Percentiles rank a stretch among this genome's conserved stretches.
Evolutionary conservation across 352 stramenopile species (phyloP).

Genomic region (Peronospora farinosa): DNA sequence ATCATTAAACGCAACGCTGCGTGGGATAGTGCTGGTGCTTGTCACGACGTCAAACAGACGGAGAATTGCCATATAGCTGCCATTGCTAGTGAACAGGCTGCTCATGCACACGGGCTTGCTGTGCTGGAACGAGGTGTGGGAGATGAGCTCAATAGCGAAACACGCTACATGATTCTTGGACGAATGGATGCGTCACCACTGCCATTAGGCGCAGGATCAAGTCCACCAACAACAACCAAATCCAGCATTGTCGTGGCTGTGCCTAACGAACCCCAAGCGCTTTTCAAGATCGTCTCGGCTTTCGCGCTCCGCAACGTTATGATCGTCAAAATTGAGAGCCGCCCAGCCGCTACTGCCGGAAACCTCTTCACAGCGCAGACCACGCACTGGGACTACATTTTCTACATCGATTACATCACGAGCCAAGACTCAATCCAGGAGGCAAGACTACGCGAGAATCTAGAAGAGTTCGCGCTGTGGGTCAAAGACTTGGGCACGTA

Average conservation of each 20-base stretch:
- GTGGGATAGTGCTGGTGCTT: conserved; percentile 61
- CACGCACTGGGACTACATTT: conserved; percentile 78
- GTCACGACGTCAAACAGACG: conserved; percentile 56
- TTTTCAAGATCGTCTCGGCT: conserved; percentile 75
- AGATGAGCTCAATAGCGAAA: conserved; percentile 67
- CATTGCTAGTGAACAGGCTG: conserved; percentile 62
- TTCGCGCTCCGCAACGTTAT: conserved; percentile 71
- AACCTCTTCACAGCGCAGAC: conserved; percentile 59
- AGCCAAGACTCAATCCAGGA: conserved; percentile 43
- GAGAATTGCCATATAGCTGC: conserved; percentile 42
- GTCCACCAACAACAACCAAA: conserved; percentile 33
- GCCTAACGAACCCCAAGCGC: conserved; percentile 57
- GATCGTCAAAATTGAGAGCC: conserved; percentile 80
- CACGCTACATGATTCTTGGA: conserved; percentile 68
- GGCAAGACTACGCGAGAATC: conserved; percentile 42
- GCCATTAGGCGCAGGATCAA: conserved; percentile 23
- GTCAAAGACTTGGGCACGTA: conserved; percentile 73
- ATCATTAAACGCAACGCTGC: conserved; percentile 59
- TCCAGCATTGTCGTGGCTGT: conserved; percentile 64
- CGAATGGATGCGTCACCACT: conserved; percentile 38
- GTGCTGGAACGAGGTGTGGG: conserved; percentile 54
- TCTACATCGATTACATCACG: conserved; percentile 71
- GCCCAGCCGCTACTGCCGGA: conserved; percentile 53
- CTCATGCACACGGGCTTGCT: conserved; percentile 40
- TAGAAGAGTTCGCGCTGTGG: conserved; percentile 74